Evolutionary conservation across 176 grass and related monocot genomes (phyloP), one percentile per base, ranked within the genome.

Genomic region (Musa schizocarpa): DNA sequence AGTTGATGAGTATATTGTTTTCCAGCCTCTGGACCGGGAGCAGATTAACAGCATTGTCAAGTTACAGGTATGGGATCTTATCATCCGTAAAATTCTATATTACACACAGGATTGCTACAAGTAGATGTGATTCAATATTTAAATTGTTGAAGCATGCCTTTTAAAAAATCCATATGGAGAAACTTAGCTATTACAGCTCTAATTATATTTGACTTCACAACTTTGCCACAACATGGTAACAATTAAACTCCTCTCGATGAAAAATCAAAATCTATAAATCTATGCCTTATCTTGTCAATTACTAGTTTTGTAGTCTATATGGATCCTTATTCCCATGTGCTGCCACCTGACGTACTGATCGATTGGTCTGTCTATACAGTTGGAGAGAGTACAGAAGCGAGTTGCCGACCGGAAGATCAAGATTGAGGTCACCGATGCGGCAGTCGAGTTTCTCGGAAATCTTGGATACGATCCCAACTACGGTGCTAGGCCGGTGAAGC

Each of bases 401-500:
- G 82, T 99, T 68, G 91, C 95, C 7, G 95, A 99, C 50, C 82
- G 88, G 76, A 99, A 99, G 74, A 92, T 99, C 76, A 92, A 76
- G 68, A 86, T 99, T 0, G 77, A 94, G 16, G 82, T 99, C 12
- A 86, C 82, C 1, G 82, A 88, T 49, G 87, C 82, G 48, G 88
- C 95, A 53, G 29, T 99, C 0, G 88, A 94, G 27, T 88, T 89
- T 50, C 68, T 99, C 21, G 96, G 95, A 76, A 92, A 78, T 81
- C 86, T 99, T 20, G 91, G 95, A 8, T 99, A 94, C 8, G 95
- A 99, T 69, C 95, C 88, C 0, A 99, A 99, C 81, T 99, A 94
- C 13, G 95, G 95, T 21, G 95, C 95, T 9, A 87, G 95, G 55
- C 91, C 95, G 2, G 95, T 99, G 58, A 94, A 99, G 83, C 84